Conservation (phyloP, 2,329 filamentous ascomycete species). For the Colletotrichum sidae region DNA sequence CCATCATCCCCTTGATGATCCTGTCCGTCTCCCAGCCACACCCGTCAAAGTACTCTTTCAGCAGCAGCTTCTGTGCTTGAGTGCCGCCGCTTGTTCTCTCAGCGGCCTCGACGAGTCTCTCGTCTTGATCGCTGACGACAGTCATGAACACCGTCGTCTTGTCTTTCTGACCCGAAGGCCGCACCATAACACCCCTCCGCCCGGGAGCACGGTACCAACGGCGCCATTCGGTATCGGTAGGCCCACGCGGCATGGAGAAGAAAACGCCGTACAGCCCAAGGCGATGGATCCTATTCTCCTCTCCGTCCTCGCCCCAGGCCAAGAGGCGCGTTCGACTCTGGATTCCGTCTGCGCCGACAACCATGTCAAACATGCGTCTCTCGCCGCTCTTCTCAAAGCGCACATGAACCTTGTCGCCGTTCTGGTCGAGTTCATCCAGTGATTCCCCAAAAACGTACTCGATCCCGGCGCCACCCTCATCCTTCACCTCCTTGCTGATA, state of each 20-base stretch:
- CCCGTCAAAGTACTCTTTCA: conserved; percentile 54
- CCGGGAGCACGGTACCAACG: conserved; percentile 48
- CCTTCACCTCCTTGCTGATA: conserved; percentile 6
- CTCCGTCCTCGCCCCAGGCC: conserved; percentile 45
- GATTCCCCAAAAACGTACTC: conserved; percentile 45
- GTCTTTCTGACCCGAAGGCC: conserved; percentile 47
- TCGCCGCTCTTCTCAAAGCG: conserved; percentile 57
- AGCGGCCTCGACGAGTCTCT: conserved; percentile 24
- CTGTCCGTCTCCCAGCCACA: conserved; percentile 58
- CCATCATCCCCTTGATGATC: conserved; percentile 49
- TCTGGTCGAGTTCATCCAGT: conserved; percentile 45
- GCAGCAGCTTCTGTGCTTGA: conserved; percentile 51
- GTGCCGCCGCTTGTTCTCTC: conserved; percentile 40
- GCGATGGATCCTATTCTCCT: conserved; percentile 42
- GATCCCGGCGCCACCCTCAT: conserved; percentile 25
- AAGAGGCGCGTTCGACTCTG: conserved; percentile 59
- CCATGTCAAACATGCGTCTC: conserved; percentile 58
- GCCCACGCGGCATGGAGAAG: conserved; percentile 51
- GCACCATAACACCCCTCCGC: conserved; percentile 50
- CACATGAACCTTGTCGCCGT: conserved; percentile 45
- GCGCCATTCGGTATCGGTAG: conserved; percentile 41
- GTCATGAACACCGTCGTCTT: conserved; percentile 41
- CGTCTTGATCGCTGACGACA: conserved; percentile 45
- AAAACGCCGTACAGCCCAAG: conserved; percentile 51
- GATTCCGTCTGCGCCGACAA: conserved; percentile 68